These are phyloP conservation scores for Thelonectria blattea DNA, from an alignment of 2,329 filamentous ascomycete species.

Conservation along the genomic window DNA sequence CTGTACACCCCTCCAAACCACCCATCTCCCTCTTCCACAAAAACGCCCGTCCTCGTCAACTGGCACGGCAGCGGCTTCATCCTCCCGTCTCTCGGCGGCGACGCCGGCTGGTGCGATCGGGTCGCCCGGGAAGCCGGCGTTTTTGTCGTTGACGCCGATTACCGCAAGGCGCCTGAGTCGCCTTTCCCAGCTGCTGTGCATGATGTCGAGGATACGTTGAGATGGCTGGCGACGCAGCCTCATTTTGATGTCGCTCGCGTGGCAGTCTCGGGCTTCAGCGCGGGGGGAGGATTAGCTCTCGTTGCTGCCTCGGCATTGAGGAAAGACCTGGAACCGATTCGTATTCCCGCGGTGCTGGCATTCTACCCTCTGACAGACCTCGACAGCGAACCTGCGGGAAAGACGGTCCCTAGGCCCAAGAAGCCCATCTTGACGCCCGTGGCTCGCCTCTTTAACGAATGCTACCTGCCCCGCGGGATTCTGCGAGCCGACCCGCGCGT, in stretches of 20 bases:
- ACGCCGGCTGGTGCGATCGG: constrained; percentile 14
- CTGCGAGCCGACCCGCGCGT: constrained; percentile 5
- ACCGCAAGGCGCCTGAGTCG: constrained; percentile 16
- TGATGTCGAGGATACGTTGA: constrained; percentile 14
- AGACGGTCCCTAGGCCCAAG: constrained; percentile 9
- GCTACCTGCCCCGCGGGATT: constrained; percentile 1
- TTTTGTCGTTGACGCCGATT: constrained; percentile 16
- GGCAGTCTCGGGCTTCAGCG: constrained; percentile 15
- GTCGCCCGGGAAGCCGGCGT: constrained; percentile 5
- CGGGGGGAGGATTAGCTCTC: constrained; percentile 10
- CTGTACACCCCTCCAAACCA: neutral
- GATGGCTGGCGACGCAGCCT: constrained; percentile 9
- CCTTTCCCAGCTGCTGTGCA: constrained; percentile 14
- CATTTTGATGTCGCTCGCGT: constrained; percentile 11
- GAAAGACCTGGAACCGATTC: neutral
- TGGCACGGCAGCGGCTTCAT: constrained; percentile 24
- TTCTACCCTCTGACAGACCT: constrained; percentile 14
- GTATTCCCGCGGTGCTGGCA: neutral
- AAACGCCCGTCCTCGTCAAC: constrained; percentile 17
- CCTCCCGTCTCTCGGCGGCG: neutral
- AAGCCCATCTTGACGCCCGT: constrained; percentile 1
- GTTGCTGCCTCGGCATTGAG: constrained; percentile 7
- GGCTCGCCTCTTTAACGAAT: constrained; percentile 4
- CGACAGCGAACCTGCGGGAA: neutral
- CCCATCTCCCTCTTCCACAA: neutral